phyloP scores from a whole-genome alignment of 2,329 filamentous ascomycete genomes.

The Mollisia scopiformis region DNA sequence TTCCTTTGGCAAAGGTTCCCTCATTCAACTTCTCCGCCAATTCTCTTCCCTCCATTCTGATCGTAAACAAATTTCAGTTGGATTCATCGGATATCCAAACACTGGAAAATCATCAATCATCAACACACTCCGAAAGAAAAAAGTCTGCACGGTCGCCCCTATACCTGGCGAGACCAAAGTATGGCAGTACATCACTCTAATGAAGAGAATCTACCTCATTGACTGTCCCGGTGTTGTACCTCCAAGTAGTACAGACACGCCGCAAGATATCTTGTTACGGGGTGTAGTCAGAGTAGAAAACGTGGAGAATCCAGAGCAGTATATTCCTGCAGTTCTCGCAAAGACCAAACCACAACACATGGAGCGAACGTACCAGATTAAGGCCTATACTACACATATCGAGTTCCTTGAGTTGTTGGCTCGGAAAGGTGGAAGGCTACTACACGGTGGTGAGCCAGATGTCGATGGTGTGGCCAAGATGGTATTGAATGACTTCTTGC shows the following conservation, averaged over 20 bases:
- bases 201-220: conserved; percentile 93
- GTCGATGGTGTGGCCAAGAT: conserved; percentile 95
- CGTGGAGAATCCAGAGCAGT: conserved; percentile 94
- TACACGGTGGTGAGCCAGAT: conserved; percentile 94
- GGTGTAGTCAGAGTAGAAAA: conserved; percentile 95
- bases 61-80: conserved; percentile 92
- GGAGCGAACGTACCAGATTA: conserved; percentile 90
- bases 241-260: conserved; percentile 80
- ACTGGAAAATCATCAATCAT: conserved; percentile 97
- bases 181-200: conserved; percentile 96
- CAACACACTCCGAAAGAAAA: conserved; percentile 93
- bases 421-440: conserved; percentile 80
- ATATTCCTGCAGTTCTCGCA: conserved; percentile 80
- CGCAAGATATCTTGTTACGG: conserved; percentile 84
- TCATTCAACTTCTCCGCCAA: conserved; percentile 90
- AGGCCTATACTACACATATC: conserved; percentile 73
- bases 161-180: conserved; percentile 97
- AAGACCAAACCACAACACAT: conserved; percentile 86
- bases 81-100: conserved; percentile 78
- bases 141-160: conserved; percentile 89
- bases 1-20: conserved; percentile 91
- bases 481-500: conserved; percentile 93
- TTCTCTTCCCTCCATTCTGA: conserved; percentile 89
- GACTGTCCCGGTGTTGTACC: conserved; percentile 97
- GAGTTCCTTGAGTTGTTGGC: conserved; percentile 88